Base-by-base conservation (phyloP, 2,329 filamentous ascomycete species). In the Fusarium compactum region DNA sequence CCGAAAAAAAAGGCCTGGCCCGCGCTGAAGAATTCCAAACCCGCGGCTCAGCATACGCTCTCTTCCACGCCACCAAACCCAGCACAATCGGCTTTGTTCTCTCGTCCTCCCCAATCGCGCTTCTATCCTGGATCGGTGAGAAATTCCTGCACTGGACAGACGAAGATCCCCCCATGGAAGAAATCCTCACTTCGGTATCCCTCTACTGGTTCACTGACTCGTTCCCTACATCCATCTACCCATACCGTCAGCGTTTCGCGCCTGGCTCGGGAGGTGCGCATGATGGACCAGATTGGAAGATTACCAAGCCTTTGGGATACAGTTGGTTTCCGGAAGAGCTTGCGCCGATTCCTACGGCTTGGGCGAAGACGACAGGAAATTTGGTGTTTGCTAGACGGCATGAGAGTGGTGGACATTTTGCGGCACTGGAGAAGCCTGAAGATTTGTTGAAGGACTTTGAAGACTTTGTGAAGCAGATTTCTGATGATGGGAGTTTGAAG, bases 301-400 rank as follows among this genome's bases (percentile, higher is more conserved):
- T 65, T 9, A 20, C 2, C 11, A 65, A 65, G 52, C 62, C 62
- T 2, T 4, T 65, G 27, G 60, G 60, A 1, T 65, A 51, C 0
- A 65, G 60, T n/a, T 65, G 52, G 60, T 51, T 65, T 1, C 62
- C 60, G 3, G 22, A 22, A 4, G 62, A 65, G 4, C n/a, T 65
- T 22, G 62, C 45, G 4, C 60, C 60, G 2, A 55, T 62, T 12
- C 60, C 62, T 8, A 50, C 29, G 9, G 18, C 38, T 3, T 65
- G 62, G 62, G 45, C 25, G 2, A 12, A 24, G 22, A 43, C 45
- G 0, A 46, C 61, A 0, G 60, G 62, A 1, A 65, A 65, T 16
- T 24, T 65, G 0, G 62, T 65, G 1, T 65, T 58, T 1, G 29
- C 29, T 15, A 25, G 45, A 0, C 15, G 25, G 3, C 62, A 65